Conservation (phyloP, 352 stramenopile species). For the Achlya hypogyna region DNA sequence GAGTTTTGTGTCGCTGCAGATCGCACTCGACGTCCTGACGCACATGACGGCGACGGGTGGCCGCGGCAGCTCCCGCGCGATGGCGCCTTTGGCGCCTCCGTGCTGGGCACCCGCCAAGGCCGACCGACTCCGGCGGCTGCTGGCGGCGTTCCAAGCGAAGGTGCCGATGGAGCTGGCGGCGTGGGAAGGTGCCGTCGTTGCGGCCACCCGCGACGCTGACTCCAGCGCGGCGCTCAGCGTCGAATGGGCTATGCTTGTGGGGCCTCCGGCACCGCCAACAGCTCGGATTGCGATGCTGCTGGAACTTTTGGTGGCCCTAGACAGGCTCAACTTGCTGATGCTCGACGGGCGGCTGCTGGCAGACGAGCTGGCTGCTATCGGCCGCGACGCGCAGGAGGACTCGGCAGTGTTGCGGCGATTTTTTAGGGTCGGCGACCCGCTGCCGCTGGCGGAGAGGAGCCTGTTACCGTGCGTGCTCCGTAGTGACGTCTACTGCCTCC, state of each 20-base stretch:
- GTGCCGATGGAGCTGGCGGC: neutral
- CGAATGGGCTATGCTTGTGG: no score
- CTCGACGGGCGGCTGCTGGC: neutral
- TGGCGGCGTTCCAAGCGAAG: neutral
- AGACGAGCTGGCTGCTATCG: neutral
- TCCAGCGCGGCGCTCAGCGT: no score
- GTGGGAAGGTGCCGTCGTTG: neutral
- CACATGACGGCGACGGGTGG: neutral
- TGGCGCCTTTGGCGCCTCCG: no score
- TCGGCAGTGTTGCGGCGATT: neutral
- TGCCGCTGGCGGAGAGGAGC: neutral
- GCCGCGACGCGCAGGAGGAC: neutral
- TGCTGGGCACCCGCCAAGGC: neutral
- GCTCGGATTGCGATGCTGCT: no score
- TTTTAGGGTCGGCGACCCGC: neutral
- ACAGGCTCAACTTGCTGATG: neutral
- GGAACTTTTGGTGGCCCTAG: no score
- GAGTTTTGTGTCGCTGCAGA: neutral
- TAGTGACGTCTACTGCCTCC: neutral
- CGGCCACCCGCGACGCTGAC: no score
- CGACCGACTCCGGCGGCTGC: neutral
- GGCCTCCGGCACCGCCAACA: no score
- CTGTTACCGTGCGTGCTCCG: neutral
- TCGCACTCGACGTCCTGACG: neutral
- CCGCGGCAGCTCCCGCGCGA: no score